Evolutionary conservation across 345 rosid genomes (phyloP).

Genomic region (Barbarea vulgaris): DNA sequence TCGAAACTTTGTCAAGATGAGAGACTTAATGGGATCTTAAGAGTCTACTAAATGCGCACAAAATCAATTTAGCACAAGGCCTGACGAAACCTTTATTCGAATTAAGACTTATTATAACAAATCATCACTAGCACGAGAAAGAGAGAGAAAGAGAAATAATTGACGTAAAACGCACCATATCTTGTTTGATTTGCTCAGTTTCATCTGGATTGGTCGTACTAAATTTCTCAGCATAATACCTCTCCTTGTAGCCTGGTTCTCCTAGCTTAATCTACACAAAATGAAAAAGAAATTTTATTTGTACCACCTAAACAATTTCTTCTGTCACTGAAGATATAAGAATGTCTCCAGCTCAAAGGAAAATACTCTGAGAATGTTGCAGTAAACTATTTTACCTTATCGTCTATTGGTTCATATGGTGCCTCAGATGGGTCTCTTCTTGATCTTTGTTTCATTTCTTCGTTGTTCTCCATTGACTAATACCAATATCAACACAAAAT

Average conservation of each 20-base stretch:
- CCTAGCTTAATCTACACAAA: slow-evolving; percentile 79
- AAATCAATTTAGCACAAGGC: slow-evolving; percentile 4
- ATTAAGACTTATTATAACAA: slow-evolving; percentile 3
- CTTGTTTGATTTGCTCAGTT: slow-evolving; percentile 66
- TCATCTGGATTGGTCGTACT: slow-evolving; percentile 58
- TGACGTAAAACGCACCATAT: slow-evolving; percentile 59
- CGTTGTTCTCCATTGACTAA: slow-evolving; percentile 78
- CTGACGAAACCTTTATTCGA: slow-evolving; percentile 4
- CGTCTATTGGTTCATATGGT: slow-evolving; percentile 57
- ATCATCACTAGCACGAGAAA: neutral
- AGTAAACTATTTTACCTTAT: slow-evolving; percentile 56
- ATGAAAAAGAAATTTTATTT: neutral
- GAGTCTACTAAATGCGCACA: slow-evolving; percentile 1
- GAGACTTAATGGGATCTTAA: slow-evolving; percentile 5
- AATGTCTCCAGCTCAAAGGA: slow-evolving; percentile 16
- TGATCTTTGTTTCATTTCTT: slow-evolving; percentile 69
- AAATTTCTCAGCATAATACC: slow-evolving; percentile 92
- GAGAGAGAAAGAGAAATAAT: neutral
- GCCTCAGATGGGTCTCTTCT: slow-evolving; percentile 72
- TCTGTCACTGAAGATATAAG: neutral
- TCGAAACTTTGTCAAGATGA: slow-evolving; percentile 7
- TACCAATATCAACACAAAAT: slow-evolving; percentile 28
- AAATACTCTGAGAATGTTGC: neutral
- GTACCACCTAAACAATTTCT: neutral
- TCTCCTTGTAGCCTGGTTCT: slow-evolving; percentile 92